Percentiles rank a stretch among this genome's conserved stretches.
Evolutionary conservation across 75 land plant species (phyloP).

Genomic region (Pseudotsuga menziesii): DNA sequence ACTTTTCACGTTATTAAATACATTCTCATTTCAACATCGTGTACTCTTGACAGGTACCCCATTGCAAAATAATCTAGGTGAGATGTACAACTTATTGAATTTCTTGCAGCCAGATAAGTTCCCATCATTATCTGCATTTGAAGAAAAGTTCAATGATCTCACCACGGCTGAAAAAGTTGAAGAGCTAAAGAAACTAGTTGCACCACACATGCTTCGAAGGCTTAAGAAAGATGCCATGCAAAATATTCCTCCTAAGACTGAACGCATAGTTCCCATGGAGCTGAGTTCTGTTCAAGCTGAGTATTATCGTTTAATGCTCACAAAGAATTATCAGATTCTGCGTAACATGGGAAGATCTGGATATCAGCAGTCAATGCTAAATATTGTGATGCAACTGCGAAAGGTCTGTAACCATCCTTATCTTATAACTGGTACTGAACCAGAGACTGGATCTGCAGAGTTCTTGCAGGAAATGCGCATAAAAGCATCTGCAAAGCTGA

Average conservation of each 20-base stretch:
- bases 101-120: conserved; percentile 90
- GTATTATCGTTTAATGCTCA: conserved; percentile 89
- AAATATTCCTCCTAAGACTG: conserved; percentile 89
- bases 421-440: conserved; percentile 93
- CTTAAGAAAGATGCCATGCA: conserved; percentile 98
- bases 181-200: conserved; percentile 93
- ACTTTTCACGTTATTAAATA: conserved; percentile 76
- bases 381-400: conserved; percentile 94
- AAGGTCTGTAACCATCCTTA: conserved; percentile 99
- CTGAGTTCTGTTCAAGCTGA: conserved; percentile 89
- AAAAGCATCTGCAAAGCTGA: conserved; percentile 95
- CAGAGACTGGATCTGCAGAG: conserved; percentile 81
- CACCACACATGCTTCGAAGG: conserved; percentile 98
- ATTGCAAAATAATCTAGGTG: conserved; percentile 87
- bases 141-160: conserved; percentile 83
- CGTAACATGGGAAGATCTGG: conserved; percentile 71
- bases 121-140: conserved; percentile 84
- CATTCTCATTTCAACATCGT: conserved; percentile 81
- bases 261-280: conserved; percentile 91
- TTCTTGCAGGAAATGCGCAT: conserved; percentile 98
- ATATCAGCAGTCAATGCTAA: conserved; percentile 79
- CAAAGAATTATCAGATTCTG: conserved; percentile 86
- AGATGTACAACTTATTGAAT: conserved; percentile 85
- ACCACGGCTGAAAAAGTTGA: conserved; percentile 92
- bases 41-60: conserved; percentile 93